Evolutionary conservation across 305 asterid species (phyloP), one percentile per base, ranked within the genome.

Genomic region (Fraxinus albicans): DNA sequence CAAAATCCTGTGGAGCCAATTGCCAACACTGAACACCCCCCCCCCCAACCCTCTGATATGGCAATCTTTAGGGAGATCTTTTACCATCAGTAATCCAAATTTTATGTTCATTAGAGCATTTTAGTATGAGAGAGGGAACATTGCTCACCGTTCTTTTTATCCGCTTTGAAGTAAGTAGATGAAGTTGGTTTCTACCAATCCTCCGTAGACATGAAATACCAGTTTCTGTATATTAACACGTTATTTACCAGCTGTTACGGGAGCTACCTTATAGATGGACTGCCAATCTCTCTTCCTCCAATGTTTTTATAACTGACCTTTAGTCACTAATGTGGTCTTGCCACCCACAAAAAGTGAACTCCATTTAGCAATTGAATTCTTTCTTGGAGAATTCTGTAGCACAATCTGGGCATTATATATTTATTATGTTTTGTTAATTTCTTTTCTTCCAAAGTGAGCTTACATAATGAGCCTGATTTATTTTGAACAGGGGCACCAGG

Each of bases 401-500:
- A 13, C 8, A 27, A 27, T 35, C 76, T 2, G 13, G 13, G 76
- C 36, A 6, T 23, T 8, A 63, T 63, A 23, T 63, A 25, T 2
- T 63, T 21, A 63, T 23, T 21, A 23, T 63, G 33, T 63, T 63
- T 23, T 70, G 82, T 34, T 65, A 19, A 65, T 36, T 79, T 77
- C 44, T 74, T 10, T 34, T 29, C 8, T 80, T 76, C 47, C 35
- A 8, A 82, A 63, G 77, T 69, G 33, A 72, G 76, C 87, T 85
- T 83, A 19, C 27, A 72, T 34, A 35, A 79, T 79, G 55, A 83
- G 73, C 67, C 36, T 65, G 67, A 7, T 77, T 67, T 80, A 75
- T 83, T 33, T 83, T 75, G 47, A 84, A 76, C 89, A 95, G 99
- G 99, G 44, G 94, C 99, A 77, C 94, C 99, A 4, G 99, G 99